These are phyloP conservation scores for Canariomyces notabilis DNA, from an alignment of 2,329 filamentous ascomycete genomes.

Conservation along the genomic window DNA sequence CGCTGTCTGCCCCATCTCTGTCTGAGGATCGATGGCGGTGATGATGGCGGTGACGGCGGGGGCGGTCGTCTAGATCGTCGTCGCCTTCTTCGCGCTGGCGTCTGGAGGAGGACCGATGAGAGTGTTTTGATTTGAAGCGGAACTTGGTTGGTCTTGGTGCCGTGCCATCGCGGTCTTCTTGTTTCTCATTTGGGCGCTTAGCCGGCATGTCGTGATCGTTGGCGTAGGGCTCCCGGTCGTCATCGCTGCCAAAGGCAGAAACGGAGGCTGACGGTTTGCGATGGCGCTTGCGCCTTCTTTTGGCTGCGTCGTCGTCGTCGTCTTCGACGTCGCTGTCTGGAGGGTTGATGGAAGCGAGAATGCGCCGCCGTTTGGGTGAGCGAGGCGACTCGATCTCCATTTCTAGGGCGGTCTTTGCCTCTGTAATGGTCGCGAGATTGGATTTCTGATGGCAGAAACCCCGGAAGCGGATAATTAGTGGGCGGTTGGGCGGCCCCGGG, in stretches of 20 bases:
- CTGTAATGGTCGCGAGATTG: neutral
- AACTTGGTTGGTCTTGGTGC: constrained; percentile 32
- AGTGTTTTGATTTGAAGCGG: constrained; percentile 38
- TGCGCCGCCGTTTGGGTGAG: constrained; percentile 40
- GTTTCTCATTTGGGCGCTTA: neutral
- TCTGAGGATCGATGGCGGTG: neutral
- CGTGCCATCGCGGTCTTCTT: neutral
- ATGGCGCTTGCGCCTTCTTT: neutral
- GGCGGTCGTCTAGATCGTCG: constrained; percentile 27
- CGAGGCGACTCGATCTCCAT: constrained; percentile 16
- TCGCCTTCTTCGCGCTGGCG: constrained; percentile 26
- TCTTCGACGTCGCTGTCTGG: neutral
- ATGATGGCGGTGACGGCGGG: constrained; percentile 24
- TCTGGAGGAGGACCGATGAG: constrained; percentile 26
- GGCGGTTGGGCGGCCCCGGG: no score
- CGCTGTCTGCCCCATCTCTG: constrained; percentile 1
- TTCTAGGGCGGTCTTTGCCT: neutral
- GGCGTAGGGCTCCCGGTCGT: neutral
- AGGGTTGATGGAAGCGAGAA: constrained; percentile 38
- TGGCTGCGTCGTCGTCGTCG: constrained; percentile 1
- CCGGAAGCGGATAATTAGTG: no score
- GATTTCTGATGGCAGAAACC: no score
- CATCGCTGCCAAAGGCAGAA: neutral
- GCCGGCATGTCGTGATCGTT: neutral
- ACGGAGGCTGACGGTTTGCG: neutral